phyloP scores from a whole-genome alignment of 2,329 filamentous ascomycete genomes.

The Epichloe typhina region DNA sequence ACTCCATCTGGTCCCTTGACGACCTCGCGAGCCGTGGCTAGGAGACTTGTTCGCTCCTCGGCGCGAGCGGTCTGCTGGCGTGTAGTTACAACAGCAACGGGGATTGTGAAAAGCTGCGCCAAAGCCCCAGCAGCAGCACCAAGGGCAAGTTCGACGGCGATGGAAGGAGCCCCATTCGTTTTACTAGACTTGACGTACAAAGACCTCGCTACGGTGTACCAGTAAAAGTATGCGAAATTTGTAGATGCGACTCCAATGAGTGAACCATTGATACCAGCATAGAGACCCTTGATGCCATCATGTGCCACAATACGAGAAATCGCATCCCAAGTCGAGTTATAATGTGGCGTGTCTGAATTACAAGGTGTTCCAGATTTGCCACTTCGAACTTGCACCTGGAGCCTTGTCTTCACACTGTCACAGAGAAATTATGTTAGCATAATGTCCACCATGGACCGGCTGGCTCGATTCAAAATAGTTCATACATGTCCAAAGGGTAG shows the following conservation, averaged over 20 bases:
- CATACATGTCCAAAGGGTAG: slow-evolving; percentile 93
- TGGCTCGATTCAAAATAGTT: slow-evolving; percentile 7
- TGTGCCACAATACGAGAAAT: slow-evolving; percentile 68
- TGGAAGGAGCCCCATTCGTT: slow-evolving; percentile 48
- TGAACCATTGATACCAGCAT: slow-evolving; percentile 76
- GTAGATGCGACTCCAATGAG: slow-evolving; percentile 89
- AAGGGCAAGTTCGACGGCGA: slow-evolving; percentile 67
- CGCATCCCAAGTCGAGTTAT: slow-evolving; percentile 78
- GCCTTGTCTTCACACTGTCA: slow-evolving; percentile 77
- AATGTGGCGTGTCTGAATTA: slow-evolving; percentile 50
- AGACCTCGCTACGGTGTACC: slow-evolving; percentile 81
- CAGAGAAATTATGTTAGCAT: neutral
- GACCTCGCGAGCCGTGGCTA: slow-evolving; percentile 82
- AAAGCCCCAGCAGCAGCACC: slow-evolving; percentile 81
- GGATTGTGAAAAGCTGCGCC: slow-evolving; percentile 92
- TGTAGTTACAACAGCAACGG: slow-evolving; percentile 88
- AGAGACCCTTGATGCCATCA: slow-evolving; percentile 73
- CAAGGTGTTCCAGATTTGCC: slow-evolving; percentile 23
- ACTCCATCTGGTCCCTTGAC: slow-evolving; percentile 82
- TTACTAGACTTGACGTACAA: slow-evolving; percentile 57
- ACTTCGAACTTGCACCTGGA: slow-evolving; percentile 84
- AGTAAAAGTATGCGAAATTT: slow-evolving; percentile 99
- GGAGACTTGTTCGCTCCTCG: slow-evolving; percentile 68
- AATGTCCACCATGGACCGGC: neutral
- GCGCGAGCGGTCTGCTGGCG: slow-evolving; percentile 88